A percentile compares a stretch with the other conserved stretches of the same genome.
Evolutionary conservation across 2,329 filamentous ascomycete species (phyloP).

Genomic region (Monascus ruber): DNA sequence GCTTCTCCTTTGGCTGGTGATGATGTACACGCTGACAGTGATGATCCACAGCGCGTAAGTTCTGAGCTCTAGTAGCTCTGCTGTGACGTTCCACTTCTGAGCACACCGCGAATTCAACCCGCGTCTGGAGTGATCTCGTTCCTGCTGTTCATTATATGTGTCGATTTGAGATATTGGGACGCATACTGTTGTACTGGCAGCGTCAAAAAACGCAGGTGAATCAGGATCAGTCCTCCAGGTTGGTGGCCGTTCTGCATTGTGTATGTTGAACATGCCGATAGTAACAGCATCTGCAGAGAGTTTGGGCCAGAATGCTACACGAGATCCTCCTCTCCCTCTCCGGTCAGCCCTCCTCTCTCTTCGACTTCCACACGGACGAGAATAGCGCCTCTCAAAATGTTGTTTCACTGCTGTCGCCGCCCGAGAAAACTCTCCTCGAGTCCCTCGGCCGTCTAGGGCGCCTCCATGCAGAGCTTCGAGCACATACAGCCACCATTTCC

Average conservation of each 20-base stretch:
- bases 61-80: too few species aligned
- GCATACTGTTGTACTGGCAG: constrained; percentile 32
- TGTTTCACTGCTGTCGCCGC: constrained; percentile 52
- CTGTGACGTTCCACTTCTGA: too few species aligned
- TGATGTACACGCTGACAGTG: not conserved
- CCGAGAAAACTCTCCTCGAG: constrained; percentile 70
- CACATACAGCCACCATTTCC: constrained; percentile 55
- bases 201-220: constrained; percentile 16
- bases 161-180: constrained; percentile 35
- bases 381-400: constrained; percentile 39
- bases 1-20: not conserved
- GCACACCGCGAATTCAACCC: too few species aligned
- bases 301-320: constrained; percentile 65
- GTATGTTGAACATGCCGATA: constrained; percentile 1
- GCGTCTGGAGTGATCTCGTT: too few species aligned
- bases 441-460: constrained; percentile 67
- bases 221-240: constrained; percentile 16
- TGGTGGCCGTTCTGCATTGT: constrained; percentile 2
- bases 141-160: constrained; percentile 25
- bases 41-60: not conserved
- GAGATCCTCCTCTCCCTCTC: constrained; percentile 95
- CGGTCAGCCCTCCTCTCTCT: constrained; percentile 81
- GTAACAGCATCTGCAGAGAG: constrained; percentile 6
- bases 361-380: constrained; percentile 45
- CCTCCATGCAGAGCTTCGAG: constrained; percentile 61